Conservation (phyloP, 2,329 filamentous ascomycete species). For the Paecilomyces formosus region DNA sequence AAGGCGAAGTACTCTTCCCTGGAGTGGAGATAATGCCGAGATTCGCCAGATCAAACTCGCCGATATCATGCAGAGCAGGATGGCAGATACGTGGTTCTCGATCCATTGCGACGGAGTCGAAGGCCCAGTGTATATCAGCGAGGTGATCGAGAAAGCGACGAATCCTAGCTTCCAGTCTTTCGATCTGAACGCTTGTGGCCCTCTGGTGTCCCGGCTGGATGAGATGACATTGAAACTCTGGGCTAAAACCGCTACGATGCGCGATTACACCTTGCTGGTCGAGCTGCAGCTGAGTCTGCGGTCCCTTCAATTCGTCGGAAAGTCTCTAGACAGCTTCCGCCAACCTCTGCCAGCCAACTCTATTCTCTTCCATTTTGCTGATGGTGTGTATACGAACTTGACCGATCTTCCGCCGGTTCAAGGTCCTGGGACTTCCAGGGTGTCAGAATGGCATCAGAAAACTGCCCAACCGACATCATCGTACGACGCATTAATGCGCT, state of each 20-base stretch:
- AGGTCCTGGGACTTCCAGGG: slow-evolving; percentile 10
- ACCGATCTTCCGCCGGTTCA: slow-evolving; percentile 54
- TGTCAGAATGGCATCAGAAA: slow-evolving; percentile 37
- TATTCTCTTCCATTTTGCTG: slow-evolving; percentile 74
- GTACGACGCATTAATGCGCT: slow-evolving; percentile 79
- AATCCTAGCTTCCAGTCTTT: slow-evolving; percentile 89
- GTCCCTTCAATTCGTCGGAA: slow-evolving; percentile 71
- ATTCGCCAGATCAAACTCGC: slow-evolving; percentile 68
- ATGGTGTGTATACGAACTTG: slow-evolving; percentile 75
- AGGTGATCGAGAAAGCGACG: slow-evolving; percentile 69
- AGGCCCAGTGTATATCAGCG: slow-evolving; percentile 84
- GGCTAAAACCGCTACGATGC: slow-evolving; percentile 52
- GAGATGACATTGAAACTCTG: slow-evolving; percentile 65
- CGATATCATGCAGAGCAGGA: slow-evolving; percentile 59
- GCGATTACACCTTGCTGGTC: slow-evolving; percentile 57
- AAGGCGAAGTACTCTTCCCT: slow-evolving; percentile 55
- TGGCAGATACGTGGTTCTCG: slow-evolving; percentile 86
- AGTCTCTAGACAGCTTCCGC: slow-evolving; percentile 54
- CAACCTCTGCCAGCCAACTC: slow-evolving; percentile 74
- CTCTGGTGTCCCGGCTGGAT: slow-evolving; percentile 58
- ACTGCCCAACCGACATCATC: slow-evolving; percentile 61
- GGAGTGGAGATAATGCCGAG: slow-evolving; percentile 52
- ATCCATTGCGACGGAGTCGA: slow-evolving; percentile 60
- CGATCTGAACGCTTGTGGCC: slow-evolving; percentile 59
- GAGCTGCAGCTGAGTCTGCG: slow-evolving; percentile 66